Base-by-base conservation (phyloP, 345 rosid genomes). In the Diplotaxis tenuifolia region DNA sequence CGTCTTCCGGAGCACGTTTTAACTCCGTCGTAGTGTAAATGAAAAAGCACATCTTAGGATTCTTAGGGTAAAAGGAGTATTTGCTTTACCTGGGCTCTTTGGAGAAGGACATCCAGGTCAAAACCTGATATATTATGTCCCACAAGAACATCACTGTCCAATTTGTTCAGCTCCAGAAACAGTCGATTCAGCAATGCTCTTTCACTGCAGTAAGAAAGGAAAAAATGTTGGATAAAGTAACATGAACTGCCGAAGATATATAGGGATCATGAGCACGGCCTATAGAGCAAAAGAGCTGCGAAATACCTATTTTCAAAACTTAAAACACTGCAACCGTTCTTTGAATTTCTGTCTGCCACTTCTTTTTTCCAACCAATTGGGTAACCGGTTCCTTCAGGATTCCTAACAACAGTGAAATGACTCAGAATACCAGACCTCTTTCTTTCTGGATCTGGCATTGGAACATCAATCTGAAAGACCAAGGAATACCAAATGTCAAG, bases 51-150 rank as follows among this genome's bases (percentile, higher is more conserved):
- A 70, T 45, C 49, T 14, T 3, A 60, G 11, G 38, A 9, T 15
- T 72, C 53, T 64, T 20, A 47, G 28, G 1, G 65, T 54, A 21
- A 55, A 45, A 68, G 22, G 21, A 70, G 75, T 57, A 40, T 49
- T 32, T 75, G 55, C 58, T 80, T 55, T 64, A 89, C 99, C 96
- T 92, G 96, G 47, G 91, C 83, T 84, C 99, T 87, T 62, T 92
- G 93, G 34, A 95, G 92, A 75, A 95, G 93, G 76, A 95, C 92
- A 79, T 92, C 96, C 78, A 95, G 84, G 82, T 95, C 99, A 87
- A 90, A 95, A 58, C 99, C 96, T 79, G 99, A 95, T 84, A 92
- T 82, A 75, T 95, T 95, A 82, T 95, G 99, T 25, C 99, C 99
- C 60, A 92, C 88, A 63, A 95, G 92, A 86, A 95, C 85, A 84